These are phyloP conservation scores for Ascochyta viciae-villosae DNA, from an alignment of 2,329 filamentous ascomycete species.

Conservation along the genomic window DNA sequence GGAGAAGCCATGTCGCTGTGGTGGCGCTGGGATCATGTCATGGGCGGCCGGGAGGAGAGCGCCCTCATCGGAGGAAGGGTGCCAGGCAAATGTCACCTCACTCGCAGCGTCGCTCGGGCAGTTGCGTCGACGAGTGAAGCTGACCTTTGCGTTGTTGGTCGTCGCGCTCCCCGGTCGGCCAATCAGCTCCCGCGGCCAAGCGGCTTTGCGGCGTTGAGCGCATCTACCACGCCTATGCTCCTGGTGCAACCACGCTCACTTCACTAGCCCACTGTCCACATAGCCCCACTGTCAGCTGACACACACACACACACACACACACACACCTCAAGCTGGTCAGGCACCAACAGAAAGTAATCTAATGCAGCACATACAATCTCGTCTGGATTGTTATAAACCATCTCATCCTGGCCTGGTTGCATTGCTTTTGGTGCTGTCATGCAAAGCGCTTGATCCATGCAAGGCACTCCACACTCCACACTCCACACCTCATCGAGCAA, in stretches of 20 bases:
- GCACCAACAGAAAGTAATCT: neutral
- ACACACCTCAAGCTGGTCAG: neutral
- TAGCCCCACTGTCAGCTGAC: neutral
- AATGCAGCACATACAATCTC: neutral
- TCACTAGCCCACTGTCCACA: neutral
- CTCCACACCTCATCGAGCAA: neutral
- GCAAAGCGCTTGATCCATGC: conserved; percentile 1
- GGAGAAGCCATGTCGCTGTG: conserved; percentile 44
- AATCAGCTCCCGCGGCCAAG: conserved; percentile 4
- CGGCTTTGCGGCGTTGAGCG: conserved; percentile 9
- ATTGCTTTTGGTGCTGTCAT: neutral
- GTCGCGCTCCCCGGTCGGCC: conserved; percentile 8
- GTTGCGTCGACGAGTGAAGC: conserved; percentile 16
- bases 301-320: neutral
- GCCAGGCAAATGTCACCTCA: conserved; percentile 31
- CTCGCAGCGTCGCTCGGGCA: conserved; percentile 25
- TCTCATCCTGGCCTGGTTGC: neutral
- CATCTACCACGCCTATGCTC: conserved; percentile 4
- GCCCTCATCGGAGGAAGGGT: conserved; percentile 36
- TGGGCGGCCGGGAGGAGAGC: conserved; percentile 30
- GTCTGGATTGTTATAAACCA: neutral
- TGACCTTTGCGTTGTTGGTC: conserved; percentile 5
- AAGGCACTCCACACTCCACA: neutral
- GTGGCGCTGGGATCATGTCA: conserved; percentile 32
- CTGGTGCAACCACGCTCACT: conserved; percentile 4